phyloP scores from a whole-genome alignment of 1,139 yeast species.

The Pichia kudriavzevii region DNA sequence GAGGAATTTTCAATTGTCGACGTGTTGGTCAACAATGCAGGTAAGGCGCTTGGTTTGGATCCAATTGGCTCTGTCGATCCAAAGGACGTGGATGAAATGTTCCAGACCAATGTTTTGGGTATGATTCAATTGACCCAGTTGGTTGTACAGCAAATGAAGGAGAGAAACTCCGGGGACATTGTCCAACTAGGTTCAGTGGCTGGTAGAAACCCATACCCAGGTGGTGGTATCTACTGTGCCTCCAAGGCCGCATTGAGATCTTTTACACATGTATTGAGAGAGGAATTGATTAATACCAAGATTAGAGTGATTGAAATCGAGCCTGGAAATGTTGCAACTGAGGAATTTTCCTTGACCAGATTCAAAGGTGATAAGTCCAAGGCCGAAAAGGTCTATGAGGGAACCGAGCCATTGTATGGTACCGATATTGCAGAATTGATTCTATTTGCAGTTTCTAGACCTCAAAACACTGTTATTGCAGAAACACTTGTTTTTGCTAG shows the following conservation, averaged over 20 bases:
- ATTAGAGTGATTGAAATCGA: slow-evolving; percentile 44
- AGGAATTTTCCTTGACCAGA: slow-evolving; percentile 43
- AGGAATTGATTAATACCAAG: slow-evolving; percentile 39
- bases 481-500: slow-evolving; percentile 44
- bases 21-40: slow-evolving; percentile 44
- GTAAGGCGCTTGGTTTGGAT: slow-evolving; percentile 43
- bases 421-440: slow-evolving; percentile 45
- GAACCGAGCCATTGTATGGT: slow-evolving; percentile 39
- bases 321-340: slow-evolving; percentile 48
- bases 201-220: slow-evolving; percentile 45
- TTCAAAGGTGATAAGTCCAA: slow-evolving; percentile 36
- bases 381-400: slow-evolving; percentile 41
- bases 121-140: slow-evolving; percentile 43
- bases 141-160: slow-evolving; percentile 37
- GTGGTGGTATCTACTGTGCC: slow-evolving; percentile 46
- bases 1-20: slow-evolving; percentile 39
- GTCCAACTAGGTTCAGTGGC: slow-evolving; percentile 46
- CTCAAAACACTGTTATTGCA: slow-evolving; percentile 42
- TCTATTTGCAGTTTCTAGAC: slow-evolving; percentile 43
- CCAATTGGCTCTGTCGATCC: slow-evolving; percentile 35
- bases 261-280: slow-evolving; percentile 41
- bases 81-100: slow-evolving; percentile 40
- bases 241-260: slow-evolving; percentile 42
- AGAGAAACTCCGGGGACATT: slow-evolving; percentile 40
- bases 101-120: slow-evolving; percentile 42